Evolutionary conservation across 441 rosid genomes (phyloP).

Genomic region (Populus tomentosa): DNA sequence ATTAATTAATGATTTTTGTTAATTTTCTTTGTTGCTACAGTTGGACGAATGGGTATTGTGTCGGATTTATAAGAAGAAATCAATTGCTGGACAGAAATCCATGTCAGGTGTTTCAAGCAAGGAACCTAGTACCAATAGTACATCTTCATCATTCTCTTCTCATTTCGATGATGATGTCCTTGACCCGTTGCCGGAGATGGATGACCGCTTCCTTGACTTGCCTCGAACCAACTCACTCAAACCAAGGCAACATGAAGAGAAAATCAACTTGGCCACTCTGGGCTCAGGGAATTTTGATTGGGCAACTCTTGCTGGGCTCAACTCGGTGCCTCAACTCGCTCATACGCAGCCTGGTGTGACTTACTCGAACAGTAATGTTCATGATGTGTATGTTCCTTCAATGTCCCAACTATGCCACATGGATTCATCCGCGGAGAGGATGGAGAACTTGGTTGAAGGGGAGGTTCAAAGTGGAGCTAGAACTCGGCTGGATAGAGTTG

Average conservation of each 20-base stretch:
- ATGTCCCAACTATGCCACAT: conserved; percentile 27
- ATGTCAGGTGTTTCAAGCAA: conserved; percentile 33
- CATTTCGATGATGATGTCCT: conserved; percentile 80
- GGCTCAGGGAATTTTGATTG: conserved; percentile 64
- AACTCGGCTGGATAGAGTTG: conserved; percentile 18
- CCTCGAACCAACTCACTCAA: conserved; percentile 51
- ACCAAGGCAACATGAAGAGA: conserved; percentile 43
- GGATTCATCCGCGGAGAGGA: conserved; percentile 15
- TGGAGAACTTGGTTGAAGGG: conserved; percentile 34
- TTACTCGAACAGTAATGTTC: conserved; percentile 18
- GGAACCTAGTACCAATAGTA: conserved; percentile 57
- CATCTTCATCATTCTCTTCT: conserved; percentile 74
- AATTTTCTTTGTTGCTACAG: conserved; percentile 25
- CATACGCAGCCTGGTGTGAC: conserved; percentile 33
- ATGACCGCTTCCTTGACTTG: conserved; percentile 39
- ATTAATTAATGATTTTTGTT: neutral
- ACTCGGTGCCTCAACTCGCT: conserved; percentile 38
- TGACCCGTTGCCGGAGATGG: conserved; percentile 64
- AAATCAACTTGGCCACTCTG: conserved; percentile 30
- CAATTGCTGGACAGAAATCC: conserved; percentile 52
- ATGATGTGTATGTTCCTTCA: conserved; percentile 37
- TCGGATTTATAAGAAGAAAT: conserved; percentile 81
- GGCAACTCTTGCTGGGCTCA: conserved; percentile 66
- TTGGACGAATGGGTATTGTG: conserved; percentile 97
- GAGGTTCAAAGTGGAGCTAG: conserved; percentile 75